These are phyloP conservation scores for Arthrobotrys iridis DNA, from an alignment of 2,329 filamentous ascomycete species.

Conservation along the genomic window DNA sequence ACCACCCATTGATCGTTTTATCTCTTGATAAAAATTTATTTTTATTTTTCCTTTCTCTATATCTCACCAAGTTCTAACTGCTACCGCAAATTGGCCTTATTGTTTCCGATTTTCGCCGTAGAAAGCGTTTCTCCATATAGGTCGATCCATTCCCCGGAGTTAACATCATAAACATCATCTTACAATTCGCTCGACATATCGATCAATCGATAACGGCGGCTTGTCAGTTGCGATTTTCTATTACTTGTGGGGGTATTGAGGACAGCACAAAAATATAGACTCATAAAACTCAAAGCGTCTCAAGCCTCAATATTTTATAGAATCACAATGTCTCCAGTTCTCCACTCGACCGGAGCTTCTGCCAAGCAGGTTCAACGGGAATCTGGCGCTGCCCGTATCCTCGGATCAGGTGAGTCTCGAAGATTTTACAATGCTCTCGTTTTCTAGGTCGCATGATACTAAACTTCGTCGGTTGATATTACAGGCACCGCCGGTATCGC, in stretches of 20 bases:
- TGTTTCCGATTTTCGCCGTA: background rate
- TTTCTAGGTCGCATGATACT: background rate
- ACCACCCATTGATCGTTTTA: no score
- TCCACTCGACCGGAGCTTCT: slow-evolving; percentile 61
- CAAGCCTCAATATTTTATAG: background rate
- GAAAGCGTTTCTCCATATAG: background rate
- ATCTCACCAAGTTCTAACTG: background rate
- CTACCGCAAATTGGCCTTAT: background rate
- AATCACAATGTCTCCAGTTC: slow-evolving; percentile 70
- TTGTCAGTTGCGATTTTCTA: no score
- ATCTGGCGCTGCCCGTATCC: slow-evolving; percentile 84
- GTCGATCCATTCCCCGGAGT: background rate
- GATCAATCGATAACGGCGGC: background rate
- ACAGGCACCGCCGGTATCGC: slow-evolving; percentile 90
- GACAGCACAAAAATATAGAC: background rate
- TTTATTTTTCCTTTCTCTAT: background rate
- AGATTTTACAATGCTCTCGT: background rate
- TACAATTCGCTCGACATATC: background rate
- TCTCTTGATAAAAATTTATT: no score
- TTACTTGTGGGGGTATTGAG: background rate
- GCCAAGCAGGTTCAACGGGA: slow-evolving; percentile 79
- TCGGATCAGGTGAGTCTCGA: slow-evolving; percentile 80
- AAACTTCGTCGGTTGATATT: slow-evolving; percentile 7
- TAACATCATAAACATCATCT: background rate
- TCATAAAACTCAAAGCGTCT: no score